Evolutionary conservation across 1,284 basidiomycete species (phyloP).

Genomic region (Wolfiporia cocos): DNA sequence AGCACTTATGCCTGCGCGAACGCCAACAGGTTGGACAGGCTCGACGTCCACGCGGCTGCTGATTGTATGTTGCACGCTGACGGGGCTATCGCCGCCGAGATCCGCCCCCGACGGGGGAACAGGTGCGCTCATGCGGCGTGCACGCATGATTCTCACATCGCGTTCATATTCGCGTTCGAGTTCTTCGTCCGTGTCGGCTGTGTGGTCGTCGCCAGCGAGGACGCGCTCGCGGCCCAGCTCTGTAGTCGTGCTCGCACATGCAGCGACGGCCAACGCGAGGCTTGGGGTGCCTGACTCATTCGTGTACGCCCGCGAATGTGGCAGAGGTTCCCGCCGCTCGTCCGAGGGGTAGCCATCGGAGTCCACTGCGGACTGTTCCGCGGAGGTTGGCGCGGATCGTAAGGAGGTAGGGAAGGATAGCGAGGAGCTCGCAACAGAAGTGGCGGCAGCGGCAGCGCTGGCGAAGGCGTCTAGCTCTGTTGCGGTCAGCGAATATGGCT

Average conservation of each 20-base stretch:
- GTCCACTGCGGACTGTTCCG: too few species aligned
- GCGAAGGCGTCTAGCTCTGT: constrained; percentile 26
- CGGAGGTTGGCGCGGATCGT: constrained; percentile 9
- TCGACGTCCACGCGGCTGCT: too few species aligned
- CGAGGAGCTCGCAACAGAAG: constrained; percentile 13
- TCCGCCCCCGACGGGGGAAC: neutral
- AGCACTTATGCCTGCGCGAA: neutral
- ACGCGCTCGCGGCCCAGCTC: constrained; percentile 1
- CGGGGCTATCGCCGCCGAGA: too few species aligned
- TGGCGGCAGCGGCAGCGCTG: constrained; percentile 15
- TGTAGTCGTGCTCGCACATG: neutral
- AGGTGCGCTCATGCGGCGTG: constrained; percentile 2
- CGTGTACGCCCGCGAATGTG: constrained; percentile 2
- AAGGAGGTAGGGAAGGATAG: constrained; percentile 22
- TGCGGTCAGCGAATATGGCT: constrained; percentile 10
- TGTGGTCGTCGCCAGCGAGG: constrained; percentile 1
- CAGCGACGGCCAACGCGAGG: neutral
- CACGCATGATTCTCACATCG: too few species aligned
- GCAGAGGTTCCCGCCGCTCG: neutral
- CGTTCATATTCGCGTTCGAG: too few species aligned
- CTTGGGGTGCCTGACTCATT: constrained; percentile 6
- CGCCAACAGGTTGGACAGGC: constrained; percentile 8
- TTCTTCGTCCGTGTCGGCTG: neutral
- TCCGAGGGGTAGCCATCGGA: neutral
- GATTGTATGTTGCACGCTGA: constrained; percentile 6